Base-by-base conservation (phyloP, 1,284 basidiomycete genomes). In the Leccinum solheimii region DNA sequence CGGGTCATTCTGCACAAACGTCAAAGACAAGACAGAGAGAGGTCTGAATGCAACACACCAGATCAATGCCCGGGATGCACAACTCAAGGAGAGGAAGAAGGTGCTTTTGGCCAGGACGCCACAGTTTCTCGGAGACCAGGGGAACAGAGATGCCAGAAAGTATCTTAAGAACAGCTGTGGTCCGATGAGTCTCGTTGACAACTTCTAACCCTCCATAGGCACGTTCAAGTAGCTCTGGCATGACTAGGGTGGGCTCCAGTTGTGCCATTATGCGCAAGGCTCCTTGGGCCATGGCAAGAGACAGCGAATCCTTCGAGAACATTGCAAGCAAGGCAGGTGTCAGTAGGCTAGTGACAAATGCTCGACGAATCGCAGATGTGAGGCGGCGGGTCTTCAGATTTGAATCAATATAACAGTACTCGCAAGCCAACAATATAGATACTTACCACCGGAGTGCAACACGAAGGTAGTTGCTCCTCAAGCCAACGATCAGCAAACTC, bases 111-210 rank as follows among this genome's bases (percentile, higher is more conserved):
- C 95, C 97, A 3, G 91, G 88, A 7, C 90, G 79, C 83, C 91
- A 98, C 45, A 92, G 74, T 27, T 81, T 82, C 65, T 94, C 91
- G 2, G 88, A 88, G 2, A 94, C 85, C 36, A 99, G 78, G 8
- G 94, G 91, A 4, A 88, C 82, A 23, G 93, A 83, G 21, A 97
- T 86, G 1, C 88, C 88, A 19, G 91, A 86, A n/a, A 99, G 82
- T 69, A 94, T 91, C 60, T 90, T 93, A 59, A 98, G 84, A 32
- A 95, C 94, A 1, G 95, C 92, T 1, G 94, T 94, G 3, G 95
- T 97, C 32, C 95, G 82, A 74, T 97, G 94, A 0, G 95, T 97
- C 80, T 98, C 95, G 67, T 95, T 94, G n/a, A 97, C 85, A 16
- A 90, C 90, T 74, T 98, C 96, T 14, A 99, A 80, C 0, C 95